A percentile compares a stretch with the other conserved stretches of the same genome.
Conservation (phyloP, 2,329 filamentous ascomycete species). For the Chaetomium olivaceum region DNA sequence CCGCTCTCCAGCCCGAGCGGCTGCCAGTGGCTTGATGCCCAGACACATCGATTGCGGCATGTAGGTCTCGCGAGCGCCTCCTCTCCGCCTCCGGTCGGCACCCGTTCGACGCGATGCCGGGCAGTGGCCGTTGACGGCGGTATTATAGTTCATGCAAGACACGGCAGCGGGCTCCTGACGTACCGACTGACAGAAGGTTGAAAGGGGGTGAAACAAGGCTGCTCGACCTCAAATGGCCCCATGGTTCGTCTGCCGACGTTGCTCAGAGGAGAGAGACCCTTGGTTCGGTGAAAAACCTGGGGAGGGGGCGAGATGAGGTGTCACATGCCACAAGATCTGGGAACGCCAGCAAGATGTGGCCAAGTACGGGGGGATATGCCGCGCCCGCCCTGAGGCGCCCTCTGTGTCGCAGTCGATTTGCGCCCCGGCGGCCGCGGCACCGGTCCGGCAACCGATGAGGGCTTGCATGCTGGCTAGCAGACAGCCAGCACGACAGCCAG, state of each 20-base stretch:
- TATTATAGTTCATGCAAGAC: slow-evolving; percentile 24
- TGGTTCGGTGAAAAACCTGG: slow-evolving; percentile 35
- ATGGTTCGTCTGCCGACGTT: slow-evolving; percentile 29
- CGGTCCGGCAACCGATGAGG: slow-evolving; percentile 24
- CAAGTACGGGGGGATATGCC: slow-evolving; percentile 38
- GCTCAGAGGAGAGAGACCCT: slow-evolving; percentile 28
- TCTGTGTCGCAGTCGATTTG: slow-evolving; percentile 28
- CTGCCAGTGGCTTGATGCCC: slow-evolving; percentile 12
- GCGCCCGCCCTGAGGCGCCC: slow-evolving; percentile 34
- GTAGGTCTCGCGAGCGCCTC: not conserved
- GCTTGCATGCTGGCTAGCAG: slow-evolving; percentile 24
- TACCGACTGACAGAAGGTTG: slow-evolving; percentile 23
- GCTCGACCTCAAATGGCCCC: slow-evolving; percentile 25
- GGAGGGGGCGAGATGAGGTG: slow-evolving; percentile 39
- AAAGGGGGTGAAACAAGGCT: slow-evolving; percentile 30
- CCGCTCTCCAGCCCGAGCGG: slow-evolving; percentile 12
- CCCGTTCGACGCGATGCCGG: slow-evolving; percentile 13
- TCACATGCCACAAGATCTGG: slow-evolving; percentile 56
- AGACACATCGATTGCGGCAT: not conserved
- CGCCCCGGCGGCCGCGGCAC: slow-evolving; percentile 23
- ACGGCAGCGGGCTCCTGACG: slow-evolving; percentile 12
- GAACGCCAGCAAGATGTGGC: slow-evolving; percentile 39
- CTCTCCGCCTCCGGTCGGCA: not conserved
- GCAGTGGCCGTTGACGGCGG: not conserved
- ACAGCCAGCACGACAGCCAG: slow-evolving; percentile 21